A percentile compares a stretch with the other conserved stretches of the same genome.
Conservation (phyloP, 2,329 filamentous ascomycete species). For the Colletotrichum tabaci region DNA sequence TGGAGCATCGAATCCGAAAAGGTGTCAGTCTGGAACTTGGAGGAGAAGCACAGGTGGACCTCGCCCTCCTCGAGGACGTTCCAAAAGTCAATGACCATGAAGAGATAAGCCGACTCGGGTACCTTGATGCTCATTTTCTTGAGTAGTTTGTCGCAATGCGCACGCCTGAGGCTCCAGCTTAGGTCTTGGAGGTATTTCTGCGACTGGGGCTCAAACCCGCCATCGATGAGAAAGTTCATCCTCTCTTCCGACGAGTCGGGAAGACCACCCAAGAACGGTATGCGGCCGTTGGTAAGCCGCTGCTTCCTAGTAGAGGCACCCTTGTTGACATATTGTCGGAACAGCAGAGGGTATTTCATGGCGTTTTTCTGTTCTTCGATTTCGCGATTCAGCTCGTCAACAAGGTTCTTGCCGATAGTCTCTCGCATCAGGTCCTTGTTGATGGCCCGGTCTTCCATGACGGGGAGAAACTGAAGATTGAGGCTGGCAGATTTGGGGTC, state of each 20-base stretch:
- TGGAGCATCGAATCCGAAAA: constrained; percentile 69
- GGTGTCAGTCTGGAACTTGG: constrained; percentile 71
- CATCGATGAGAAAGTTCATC: constrained; percentile 69
- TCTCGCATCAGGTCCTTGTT: constrained; percentile 60
- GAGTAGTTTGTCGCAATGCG: constrained; percentile 68
- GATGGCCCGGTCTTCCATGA: constrained; percentile 74
- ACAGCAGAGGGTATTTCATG: constrained; percentile 63
- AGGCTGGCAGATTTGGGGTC: constrained; percentile 68
- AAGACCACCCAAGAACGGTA: constrained; percentile 65
- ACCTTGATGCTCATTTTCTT: constrained; percentile 73
- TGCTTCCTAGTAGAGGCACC: constrained; percentile 54
- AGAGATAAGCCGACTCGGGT: constrained; percentile 72
- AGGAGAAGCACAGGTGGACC: constrained; percentile 78
- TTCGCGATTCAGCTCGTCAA: constrained; percentile 64
- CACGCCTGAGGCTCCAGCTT: constrained; percentile 62
- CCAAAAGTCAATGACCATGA: constrained; percentile 79
- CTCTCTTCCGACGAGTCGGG: constrained; percentile 66
- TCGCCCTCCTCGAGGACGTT: constrained; percentile 74
- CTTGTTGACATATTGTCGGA: constrained; percentile 69
- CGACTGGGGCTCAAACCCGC: constrained; percentile 70
- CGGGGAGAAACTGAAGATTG: constrained; percentile 78
- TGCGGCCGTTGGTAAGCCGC: constrained; percentile 55
- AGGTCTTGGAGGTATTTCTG: constrained; percentile 65
- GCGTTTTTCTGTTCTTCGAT: constrained; percentile 66
- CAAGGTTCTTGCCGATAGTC: constrained; percentile 65